These are phyloP conservation scores for Kluyveromyces dobzhanskii DNA, from an alignment of 805 yeast genomes.

Conservation along the genomic window DNA sequence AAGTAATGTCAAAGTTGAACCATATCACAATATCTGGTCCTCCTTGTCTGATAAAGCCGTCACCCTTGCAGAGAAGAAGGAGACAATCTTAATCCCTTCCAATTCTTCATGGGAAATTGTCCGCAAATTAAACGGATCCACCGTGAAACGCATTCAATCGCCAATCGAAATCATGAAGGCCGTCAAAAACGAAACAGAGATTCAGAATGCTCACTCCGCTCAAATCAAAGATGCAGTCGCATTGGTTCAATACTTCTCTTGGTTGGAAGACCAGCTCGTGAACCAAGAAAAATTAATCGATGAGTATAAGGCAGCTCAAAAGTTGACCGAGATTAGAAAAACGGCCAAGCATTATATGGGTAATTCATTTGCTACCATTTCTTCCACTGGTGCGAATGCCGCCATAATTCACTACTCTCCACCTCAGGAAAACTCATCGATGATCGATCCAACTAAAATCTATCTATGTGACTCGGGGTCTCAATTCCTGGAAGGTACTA, in stretches of 20 bases:
- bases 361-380: slow-evolving; percentile 66
- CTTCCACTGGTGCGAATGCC: slow-evolving; percentile 68
- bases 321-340: slow-evolving; percentile 47
- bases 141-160: slow-evolving; percentile 38
- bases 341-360: slow-evolving; percentile 52
- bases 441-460: slow-evolving; percentile 58
- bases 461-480: slow-evolving; percentile 87
- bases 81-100: slow-evolving; percentile 43
- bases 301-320: slow-evolving; percentile 59
- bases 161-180: slow-evolving; percentile 66
- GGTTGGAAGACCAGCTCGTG: slow-evolving; percentile 62
- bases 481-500: slow-evolving; percentile 89
- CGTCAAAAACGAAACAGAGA: slow-evolving; percentile 65
- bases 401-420: slow-evolving; percentile 75
- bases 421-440: slow-evolving; percentile 43
- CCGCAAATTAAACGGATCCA: slow-evolving; percentile 37
- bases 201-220: slow-evolving; percentile 61
- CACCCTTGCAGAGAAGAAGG: slow-evolving; percentile 17
- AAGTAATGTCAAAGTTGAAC: slow-evolving; percentile 39
- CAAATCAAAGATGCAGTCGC: slow-evolving; percentile 83
- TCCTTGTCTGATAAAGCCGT: slow-evolving; percentile 10
- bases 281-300: slow-evolving; percentile 37
- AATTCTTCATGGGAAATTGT: slow-evolving; percentile 64
- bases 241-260: slow-evolving; percentile 62
- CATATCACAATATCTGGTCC: slow-evolving; percentile 52